A percentile compares a stretch with the other conserved stretches of the same genome.
Evolutionary conservation across 768 basidiomycete species (phyloP).

Genomic region (Fistulinella prunicolor): DNA sequence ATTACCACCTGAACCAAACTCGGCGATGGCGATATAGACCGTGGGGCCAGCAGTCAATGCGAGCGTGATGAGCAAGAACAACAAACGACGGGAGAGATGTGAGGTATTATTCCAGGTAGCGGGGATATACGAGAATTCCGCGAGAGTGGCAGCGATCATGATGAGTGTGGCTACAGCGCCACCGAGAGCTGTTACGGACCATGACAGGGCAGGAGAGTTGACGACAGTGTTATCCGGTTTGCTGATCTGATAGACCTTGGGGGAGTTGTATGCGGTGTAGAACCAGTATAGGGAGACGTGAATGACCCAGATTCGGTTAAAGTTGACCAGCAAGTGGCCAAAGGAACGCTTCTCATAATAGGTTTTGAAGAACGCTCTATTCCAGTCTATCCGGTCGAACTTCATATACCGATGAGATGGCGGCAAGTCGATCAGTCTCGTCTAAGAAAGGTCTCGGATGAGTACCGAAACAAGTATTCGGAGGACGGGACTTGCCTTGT

Average conservation of each 20-base stretch:
- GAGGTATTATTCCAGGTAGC: slow-evolving; percentile 99
- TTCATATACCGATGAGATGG: slow-evolving; percentile 94
- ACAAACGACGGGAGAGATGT: slow-evolving; percentile 85
- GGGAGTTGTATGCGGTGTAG: slow-evolving; percentile 94
- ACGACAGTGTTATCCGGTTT: slow-evolving; percentile 36
- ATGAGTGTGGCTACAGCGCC: slow-evolving; percentile 95
- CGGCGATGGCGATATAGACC: slow-evolving; percentile 88
- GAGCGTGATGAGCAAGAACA: slow-evolving; percentile 89
- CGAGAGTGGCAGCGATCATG: slow-evolving; percentile 92
- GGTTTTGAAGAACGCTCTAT: slow-evolving; percentile 96
- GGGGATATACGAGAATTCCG: slow-evolving; percentile 97
- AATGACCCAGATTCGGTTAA: slow-evolving; percentile 99
- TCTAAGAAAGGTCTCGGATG: slow-evolving; percentile 42
- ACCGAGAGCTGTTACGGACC: slow-evolving; percentile 92
- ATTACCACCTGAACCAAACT: slow-evolving; percentile 51
- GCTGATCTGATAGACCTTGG: slow-evolving; percentile 68
- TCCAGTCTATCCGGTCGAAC: slow-evolving; percentile 97
- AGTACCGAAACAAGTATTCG: neutral
- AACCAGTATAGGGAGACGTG: slow-evolving; percentile 95
- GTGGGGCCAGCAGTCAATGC: slow-evolving; percentile 91
- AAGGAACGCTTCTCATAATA: slow-evolving; percentile 98
- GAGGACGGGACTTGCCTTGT: slow-evolving; percentile 61
- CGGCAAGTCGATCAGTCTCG: slow-evolving; percentile 85
- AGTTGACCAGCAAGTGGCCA: slow-evolving; percentile 96
- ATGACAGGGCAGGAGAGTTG: slow-evolving; percentile 75